Evolutionary conservation across 2,329 filamentous ascomycete genomes (phyloP), one percentile per base, ranked within the genome.

Genomic region (Sclerotinia trifoliorum): DNA sequence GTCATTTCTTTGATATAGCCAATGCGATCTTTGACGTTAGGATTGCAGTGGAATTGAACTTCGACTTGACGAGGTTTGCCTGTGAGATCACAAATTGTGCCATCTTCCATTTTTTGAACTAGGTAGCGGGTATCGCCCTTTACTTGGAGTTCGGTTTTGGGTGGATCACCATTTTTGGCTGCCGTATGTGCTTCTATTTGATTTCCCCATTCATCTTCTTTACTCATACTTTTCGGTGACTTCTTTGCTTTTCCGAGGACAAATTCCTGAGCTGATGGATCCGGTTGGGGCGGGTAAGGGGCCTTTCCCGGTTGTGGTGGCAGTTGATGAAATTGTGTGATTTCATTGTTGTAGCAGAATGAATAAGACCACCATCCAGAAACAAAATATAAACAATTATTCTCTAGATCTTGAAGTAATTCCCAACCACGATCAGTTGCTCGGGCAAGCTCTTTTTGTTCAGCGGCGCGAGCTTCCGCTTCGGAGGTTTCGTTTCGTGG

Each of bases 321-420:
- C 65, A 91, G 80, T 71, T 88, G 87, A 78, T 92, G 90, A 78
- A 91, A 92, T 77, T 92, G 90, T 77, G 86, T 89, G 68, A 92
- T 85, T 72, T 90, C 84, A 55, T 86, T 81, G 75, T 88, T 88
- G 79, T 91, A 90, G 79, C 90, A 92, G 78, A 91, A 92, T 46
- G 86, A 86, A 77, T 92, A 92, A 67, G 86, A 89, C 90, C 90
- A 92, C 89, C 89, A 92, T 2, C 89, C 89, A 17, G 85, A 87
- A 32, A 89, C 81, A 78, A 88, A 91, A 78, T 90, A 92, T 73
- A 92, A 83, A 78, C 90, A 92, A 65, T 85, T 84, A 0, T 85
- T 88, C 70, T 90, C 84, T 83, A 92, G 86, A 63, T 86, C 88
- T 70, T 85, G 82, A 11, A 92, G 80, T 44, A 92, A 80, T 76